A percentile compares a stretch with the other conserved stretches of the same genome.
phyloP scores from a whole-genome alignment of 1,284 basidiomycete species.

The Boletus mariae region DNA sequence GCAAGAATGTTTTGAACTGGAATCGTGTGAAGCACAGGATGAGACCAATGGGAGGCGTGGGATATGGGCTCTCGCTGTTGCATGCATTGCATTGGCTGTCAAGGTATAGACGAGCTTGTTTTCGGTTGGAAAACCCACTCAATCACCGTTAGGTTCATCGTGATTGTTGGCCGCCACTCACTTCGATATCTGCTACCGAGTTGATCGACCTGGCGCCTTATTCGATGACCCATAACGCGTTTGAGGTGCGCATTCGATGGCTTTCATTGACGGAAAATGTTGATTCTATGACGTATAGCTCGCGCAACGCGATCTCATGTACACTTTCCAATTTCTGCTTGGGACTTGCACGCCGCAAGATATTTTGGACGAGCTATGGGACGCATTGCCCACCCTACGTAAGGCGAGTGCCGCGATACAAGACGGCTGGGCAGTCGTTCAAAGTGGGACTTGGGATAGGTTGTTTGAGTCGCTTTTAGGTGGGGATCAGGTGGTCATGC shows the following conservation, averaged over 20 bases:
- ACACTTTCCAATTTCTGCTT: slow-evolving; percentile 44
- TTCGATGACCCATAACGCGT: slow-evolving; percentile 39
- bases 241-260: slow-evolving; percentile 42
- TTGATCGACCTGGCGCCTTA: slow-evolving; percentile 49
- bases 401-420: slow-evolving; percentile 29
- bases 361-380: slow-evolving; percentile 56
- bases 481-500: slow-evolving; percentile 18
- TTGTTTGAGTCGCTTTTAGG: slow-evolving; percentile 47
- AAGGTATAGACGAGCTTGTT: slow-evolving; percentile 40
- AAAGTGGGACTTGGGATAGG: slow-evolving; percentile 46
- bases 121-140: not conserved
- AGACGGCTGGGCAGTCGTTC: slow-evolving; percentile 44
- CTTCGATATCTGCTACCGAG: slow-evolving; percentile 48
- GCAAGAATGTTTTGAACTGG: not conserved
- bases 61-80: slow-evolving; percentile 54
- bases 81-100: slow-evolving; percentile 52
- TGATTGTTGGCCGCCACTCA: slow-evolving; percentile 54
- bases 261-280: not conserved
- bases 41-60: slow-evolving; percentile 12
- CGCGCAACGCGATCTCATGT: slow-evolving; percentile 56
- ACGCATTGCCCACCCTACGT: slow-evolving; percentile 48
- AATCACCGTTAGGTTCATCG: slow-evolving; percentile 48
- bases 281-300: slow-evolving; percentile 33
- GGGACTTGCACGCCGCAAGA: slow-evolving; percentile 53
- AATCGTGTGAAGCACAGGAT: not conserved